Base-by-base conservation (phyloP, 2,329 filamentous ascomycete genomes). In the Arthrobotrys sphaeroides region DNA sequence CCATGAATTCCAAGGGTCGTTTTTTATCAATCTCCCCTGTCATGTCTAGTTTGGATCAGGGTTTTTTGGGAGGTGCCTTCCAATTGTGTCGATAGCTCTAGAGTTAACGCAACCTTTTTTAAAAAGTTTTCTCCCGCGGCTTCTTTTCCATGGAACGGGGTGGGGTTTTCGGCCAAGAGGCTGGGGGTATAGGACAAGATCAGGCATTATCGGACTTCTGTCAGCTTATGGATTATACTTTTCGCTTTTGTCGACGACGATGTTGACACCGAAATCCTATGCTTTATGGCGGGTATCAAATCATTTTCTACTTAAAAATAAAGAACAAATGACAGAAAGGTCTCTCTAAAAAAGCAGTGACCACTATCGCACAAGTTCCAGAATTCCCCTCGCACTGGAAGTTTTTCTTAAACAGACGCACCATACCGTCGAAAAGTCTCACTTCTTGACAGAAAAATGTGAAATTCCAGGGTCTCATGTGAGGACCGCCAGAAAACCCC, bases 381-480 rank as follows among this genome's bases (percentile, higher is more conserved):
- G 16, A 47, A 22, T 4, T 4, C n/a, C 40, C 12, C 40, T 20
- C 40, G n/a, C 20, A 9, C 26, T 1, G 10, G 22, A 26, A 59
- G 13, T 10, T 36, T 18, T 24, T 31, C 33, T 42, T 13, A 40
- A 53, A 24, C 62, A 57, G 22, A 49, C 43, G 26, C 61, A 47
- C 20, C 26, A 51, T 26, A 61, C 20, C 26, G 12, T 33, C 31
- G 31, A 53, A 70, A 70, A 55, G 66, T 62, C 43, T 55, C 43
- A 62, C 38, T 36, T 31, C 16, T 62, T 16, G 40, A 49, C 59
- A 59, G 26, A 43, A 28, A 42, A 64, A 26, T 16, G 40, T 53
- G 47, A 38, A 67, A 20, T 45, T n/a, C 45, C 42, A 51, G 57
- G 67, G 67, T 73, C 57, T 62, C 49, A 22, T 61, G 36, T 47